Evolutionary conservation across 768 basidiomycete genomes (phyloP).

Genomic region (Erythrobasidium yunnanense): DNA sequence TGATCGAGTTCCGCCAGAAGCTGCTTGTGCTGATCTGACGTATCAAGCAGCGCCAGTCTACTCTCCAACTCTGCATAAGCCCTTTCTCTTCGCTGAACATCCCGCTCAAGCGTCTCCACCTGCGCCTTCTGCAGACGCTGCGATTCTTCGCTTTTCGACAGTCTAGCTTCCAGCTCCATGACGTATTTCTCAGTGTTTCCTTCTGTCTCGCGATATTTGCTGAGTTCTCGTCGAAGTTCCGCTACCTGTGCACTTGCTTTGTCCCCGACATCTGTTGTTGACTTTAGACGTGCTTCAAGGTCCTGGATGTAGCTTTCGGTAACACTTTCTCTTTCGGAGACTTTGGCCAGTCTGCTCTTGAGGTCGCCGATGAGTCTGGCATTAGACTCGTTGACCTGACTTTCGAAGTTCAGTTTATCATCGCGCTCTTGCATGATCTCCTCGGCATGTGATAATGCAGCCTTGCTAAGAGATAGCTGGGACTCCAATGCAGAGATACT

Average conservation of each 20-base stretch:
- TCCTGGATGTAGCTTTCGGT: constrained; percentile 93
- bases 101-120: constrained; percentile 65
- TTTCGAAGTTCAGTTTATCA: constrained; percentile 57
- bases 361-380: constrained; percentile 83
- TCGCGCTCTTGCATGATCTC: constrained; percentile 88
- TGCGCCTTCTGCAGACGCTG: constrained; percentile 56
- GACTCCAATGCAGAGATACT: constrained; percentile 90
- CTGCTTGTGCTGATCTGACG: constrained; percentile 56
- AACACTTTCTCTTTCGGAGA: constrained; percentile 76
- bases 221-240: constrained; percentile 73
- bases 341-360: constrained; percentile 61
- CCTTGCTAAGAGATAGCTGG: constrained; percentile 73
- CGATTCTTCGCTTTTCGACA: constrained; percentile 45
- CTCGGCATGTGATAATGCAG: constrained; percentile 77
- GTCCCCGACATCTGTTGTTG: constrained; percentile 66
- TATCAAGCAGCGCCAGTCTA: constrained; percentile 58
- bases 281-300: constrained; percentile 80
- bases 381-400: constrained; percentile 62
- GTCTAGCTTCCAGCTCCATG: constrained; percentile 68
- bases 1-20: constrained; percentile 62
- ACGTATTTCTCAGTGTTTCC: constrained; percentile 65
- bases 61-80: constrained; percentile 62
- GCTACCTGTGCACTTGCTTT: constrained; percentile 65
- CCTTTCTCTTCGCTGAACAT: constrained; percentile 60
- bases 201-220: constrained; percentile 65